Base-by-base conservation (phyloP, 192 early-diverging fungal species). In the Entomortierella chlamydospora region DNA sequence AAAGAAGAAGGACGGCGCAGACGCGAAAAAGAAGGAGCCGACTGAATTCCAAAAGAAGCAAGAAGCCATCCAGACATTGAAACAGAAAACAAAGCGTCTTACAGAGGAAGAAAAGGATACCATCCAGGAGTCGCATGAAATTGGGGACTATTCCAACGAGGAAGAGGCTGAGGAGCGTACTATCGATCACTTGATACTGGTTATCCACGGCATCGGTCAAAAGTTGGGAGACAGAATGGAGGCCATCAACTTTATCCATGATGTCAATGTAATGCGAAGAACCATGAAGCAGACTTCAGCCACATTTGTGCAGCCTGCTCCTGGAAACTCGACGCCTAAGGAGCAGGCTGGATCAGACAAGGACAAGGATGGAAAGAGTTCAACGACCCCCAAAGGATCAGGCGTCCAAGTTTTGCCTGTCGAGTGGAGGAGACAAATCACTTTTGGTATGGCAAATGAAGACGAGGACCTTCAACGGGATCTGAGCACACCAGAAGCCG, bases 131-230 rank as follows among this genome's bases (percentile, higher is more conserved):
- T 73, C 82, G 5, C 84, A 87, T 25, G 83, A 87, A 52, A 81
- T 61, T 50, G 77, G 70, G n/a, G 84, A 85, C 49, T 85, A 81
- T 52, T 68, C 77, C 4, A 82, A 85, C 22, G 73, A 71, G 34
- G 87, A 77, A 73, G 89, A 90, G 53, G 84, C 84, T 22, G 87
- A 90, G 11, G 91, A 91, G 51, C 82, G 93, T 30, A 83, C 82
- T 13, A 90, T 96, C 56, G 85, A 94, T 65, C 95, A 96, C 73
- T 65, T 96, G 12, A 81, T 96, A 9, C 83, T 96, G 59, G 94
- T 93, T 12, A 89, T 96, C 74, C 95, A 96, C 63, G 95, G 94
- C 81, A 90, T 96, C 56, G 94, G 94, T 23, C 94, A 96, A 69
- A 96, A 95, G 64, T 81, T 96, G 17, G 85, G 90, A 28, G 93